phyloP scores from a whole-genome alignment of 768 basidiomycete species.

The Phaeolepiota aurea region DNA sequence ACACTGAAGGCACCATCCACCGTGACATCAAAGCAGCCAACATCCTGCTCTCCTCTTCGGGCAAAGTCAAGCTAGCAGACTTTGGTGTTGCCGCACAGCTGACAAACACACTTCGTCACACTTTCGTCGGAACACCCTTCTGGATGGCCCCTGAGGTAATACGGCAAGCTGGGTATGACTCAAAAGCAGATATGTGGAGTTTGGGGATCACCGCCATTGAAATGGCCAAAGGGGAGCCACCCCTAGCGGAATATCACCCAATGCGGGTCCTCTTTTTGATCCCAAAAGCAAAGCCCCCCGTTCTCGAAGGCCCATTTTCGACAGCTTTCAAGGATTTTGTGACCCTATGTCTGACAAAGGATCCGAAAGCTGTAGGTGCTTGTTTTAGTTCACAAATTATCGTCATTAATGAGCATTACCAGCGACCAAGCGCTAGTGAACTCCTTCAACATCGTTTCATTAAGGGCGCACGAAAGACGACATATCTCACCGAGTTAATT shows the following conservation, averaged over 20 bases:
- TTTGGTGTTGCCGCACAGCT: slow-evolving; percentile 98
- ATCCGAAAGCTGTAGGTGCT: slow-evolving; percentile 60
- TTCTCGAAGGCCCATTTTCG: slow-evolving; percentile 81
- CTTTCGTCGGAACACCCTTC: slow-evolving; percentile 95
- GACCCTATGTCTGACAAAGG: slow-evolving; percentile 84
- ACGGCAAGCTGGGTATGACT: slow-evolving; percentile 92
- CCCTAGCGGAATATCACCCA: slow-evolving; percentile 93
- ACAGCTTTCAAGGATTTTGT: slow-evolving; percentile 91
- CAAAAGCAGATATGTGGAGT: slow-evolving; percentile 97
- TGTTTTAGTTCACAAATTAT: neutral
- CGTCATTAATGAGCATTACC: neutral
- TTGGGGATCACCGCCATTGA: slow-evolving; percentile 97
- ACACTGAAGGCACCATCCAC: slow-evolving; percentile 92
- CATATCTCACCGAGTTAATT: slow-evolving; percentile 78
- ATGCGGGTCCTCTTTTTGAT: slow-evolving; percentile 98
- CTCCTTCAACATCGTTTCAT: slow-evolving; percentile 93
- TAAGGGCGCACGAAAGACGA: slow-evolving; percentile 72
- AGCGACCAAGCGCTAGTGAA: slow-evolving; percentile 90
- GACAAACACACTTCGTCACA: slow-evolving; percentile 88
- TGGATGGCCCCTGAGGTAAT: slow-evolving; percentile 99
- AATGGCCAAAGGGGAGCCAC: slow-evolving; percentile 96
- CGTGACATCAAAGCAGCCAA: slow-evolving; percentile 99
- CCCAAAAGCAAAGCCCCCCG: slow-evolving; percentile 91
- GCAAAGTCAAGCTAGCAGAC: slow-evolving; percentile 95
- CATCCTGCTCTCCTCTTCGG: slow-evolving; percentile 80